These are phyloP conservation scores for Aspergillus viridinutans DNA, from an alignment of 2,329 filamentous ascomycete species.

Conservation along the genomic window DNA sequence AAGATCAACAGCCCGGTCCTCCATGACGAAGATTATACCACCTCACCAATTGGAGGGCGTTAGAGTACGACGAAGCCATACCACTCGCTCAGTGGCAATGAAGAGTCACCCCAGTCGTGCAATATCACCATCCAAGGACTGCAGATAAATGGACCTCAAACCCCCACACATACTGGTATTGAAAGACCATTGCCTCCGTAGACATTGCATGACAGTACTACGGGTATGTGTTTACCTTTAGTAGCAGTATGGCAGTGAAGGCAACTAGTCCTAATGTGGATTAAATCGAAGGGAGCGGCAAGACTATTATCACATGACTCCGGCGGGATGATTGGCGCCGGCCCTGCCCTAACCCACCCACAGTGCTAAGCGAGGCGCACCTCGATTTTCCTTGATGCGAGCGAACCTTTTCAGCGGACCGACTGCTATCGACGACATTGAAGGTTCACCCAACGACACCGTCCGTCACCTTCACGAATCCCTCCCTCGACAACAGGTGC, in stretches of 20 bases:
- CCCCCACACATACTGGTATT: background rate
- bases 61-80: no score
- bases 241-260: background rate
- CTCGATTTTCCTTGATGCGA: slow-evolving; percentile 35
- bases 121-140: background rate
- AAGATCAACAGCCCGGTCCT: background rate
- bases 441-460: slow-evolving; percentile 37
- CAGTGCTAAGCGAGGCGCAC: slow-evolving; percentile 42
- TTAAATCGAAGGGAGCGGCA: background rate
- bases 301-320: slow-evolving; percentile 22
- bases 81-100: background rate
- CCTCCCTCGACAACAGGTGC: slow-evolving; percentile 37
- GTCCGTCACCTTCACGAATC: slow-evolving; percentile 36
- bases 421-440: slow-evolving; percentile 32
- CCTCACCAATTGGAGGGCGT: background rate
- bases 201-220: background rate
- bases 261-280: slow-evolving; percentile 2
- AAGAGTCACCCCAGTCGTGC: background rate
- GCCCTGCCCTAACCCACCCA: slow-evolving; percentile 38
- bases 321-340: slow-evolving; percentile 15
- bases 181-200: background rate
- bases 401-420: slow-evolving; percentile 34
- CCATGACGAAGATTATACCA: background rate
- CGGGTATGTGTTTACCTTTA: background rate
- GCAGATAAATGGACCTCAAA: no score